Percentiles rank a stretch among this genome's conserved stretches.
phyloP scores from a whole-genome alignment of 257 asterid genomes.

The Solanum clarkiae region DNA sequence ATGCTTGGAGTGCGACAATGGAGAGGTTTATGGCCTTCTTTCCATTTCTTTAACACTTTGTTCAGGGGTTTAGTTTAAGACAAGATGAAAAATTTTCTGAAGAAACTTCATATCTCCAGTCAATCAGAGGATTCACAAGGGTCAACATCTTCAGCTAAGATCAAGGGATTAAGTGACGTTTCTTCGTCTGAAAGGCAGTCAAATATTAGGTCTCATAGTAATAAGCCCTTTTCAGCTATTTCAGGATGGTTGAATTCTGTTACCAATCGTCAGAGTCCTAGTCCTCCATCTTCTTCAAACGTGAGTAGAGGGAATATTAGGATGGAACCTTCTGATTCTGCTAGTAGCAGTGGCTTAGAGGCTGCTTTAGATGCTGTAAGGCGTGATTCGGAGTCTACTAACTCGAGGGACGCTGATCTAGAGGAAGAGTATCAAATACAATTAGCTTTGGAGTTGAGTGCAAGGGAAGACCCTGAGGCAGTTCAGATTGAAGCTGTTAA shows the following conservation, averaged over 20 bases:
- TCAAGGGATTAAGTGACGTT: slow-evolving; percentile 34
- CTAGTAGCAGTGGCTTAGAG: slow-evolving; percentile 55
- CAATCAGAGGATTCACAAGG: slow-evolving; percentile 67
- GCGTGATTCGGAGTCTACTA: slow-evolving; percentile 48
- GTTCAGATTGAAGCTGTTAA: slow-evolving; percentile 98
- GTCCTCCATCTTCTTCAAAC: slow-evolving; percentile 65
- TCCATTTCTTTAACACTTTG: slow-evolving; percentile 35
- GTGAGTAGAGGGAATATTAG: slow-evolving; percentile 26
- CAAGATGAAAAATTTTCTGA: slow-evolving; percentile 64
- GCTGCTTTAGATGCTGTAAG: slow-evolving; percentile 54
- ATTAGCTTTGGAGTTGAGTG: slow-evolving; percentile 84
- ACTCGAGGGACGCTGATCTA: slow-evolving; percentile 69
- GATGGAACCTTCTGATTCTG: slow-evolving; percentile 69
- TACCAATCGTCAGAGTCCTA: slow-evolving; percentile 41
- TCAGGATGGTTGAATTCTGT: slow-evolving; percentile 95
- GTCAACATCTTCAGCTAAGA: slow-evolving; percentile 53
- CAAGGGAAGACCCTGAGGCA: slow-evolving; percentile 97
- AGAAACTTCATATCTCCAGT: slow-evolving; percentile 71
- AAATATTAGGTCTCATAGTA: slow-evolving; percentile 11
- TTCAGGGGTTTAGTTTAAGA: slow-evolving; percentile 5
- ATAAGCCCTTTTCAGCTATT: slow-evolving; percentile 63
- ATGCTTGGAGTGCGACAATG: slow-evolving; percentile 51
- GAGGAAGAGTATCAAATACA: slow-evolving; percentile 97
- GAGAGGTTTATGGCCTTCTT: slow-evolving; percentile 33
- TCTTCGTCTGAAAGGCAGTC: slow-evolving; percentile 18